These are phyloP conservation scores for Phytophthora boehmeriae DNA, from an alignment of 352 stramenopile species.

Conservation along the genomic window DNA sequence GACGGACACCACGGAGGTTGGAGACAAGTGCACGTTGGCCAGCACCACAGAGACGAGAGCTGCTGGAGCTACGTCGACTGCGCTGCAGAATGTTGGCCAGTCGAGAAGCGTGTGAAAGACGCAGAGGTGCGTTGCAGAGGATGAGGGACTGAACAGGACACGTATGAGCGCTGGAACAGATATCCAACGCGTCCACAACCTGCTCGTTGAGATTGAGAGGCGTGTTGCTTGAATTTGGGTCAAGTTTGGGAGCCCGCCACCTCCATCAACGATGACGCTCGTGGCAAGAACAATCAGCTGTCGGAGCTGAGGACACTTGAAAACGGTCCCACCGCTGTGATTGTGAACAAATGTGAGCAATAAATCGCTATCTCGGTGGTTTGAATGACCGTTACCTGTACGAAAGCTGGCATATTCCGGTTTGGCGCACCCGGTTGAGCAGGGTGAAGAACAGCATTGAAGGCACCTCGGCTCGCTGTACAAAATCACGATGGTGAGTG, in stretches of 20 bases:
- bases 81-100: constrained; percentile 43
- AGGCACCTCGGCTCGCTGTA: constrained; percentile 58
- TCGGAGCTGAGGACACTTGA: constrained; percentile 51
- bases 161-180: constrained; percentile 12
- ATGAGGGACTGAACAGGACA: constrained; percentile 69
- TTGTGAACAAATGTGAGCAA: constrained; percentile 6
- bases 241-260: constrained; percentile 16
- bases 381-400: constrained; percentile 38
- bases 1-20: constrained; percentile 43
- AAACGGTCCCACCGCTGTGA: constrained; percentile 42
- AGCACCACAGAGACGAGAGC: constrained; percentile 64
- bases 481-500: constrained; percentile 8
- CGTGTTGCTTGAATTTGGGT: background rate
- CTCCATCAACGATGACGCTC: constrained; percentile 64
- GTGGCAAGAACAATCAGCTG: constrained; percentile 63
- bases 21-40: constrained; percentile 51
- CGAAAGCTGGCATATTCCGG: constrained; percentile 67
- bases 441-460: constrained; percentile 77
- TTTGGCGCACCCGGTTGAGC: constrained; percentile 69
- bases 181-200: constrained; percentile 54
- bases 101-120: constrained; percentile 29
- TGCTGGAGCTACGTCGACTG: constrained; percentile 28
- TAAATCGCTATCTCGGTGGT: background rate
- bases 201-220: constrained; percentile 48
- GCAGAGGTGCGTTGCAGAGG: constrained; percentile 67